Base-by-base conservation (phyloP, 1,139 yeast genomes). In the Candida sp. region DNA sequence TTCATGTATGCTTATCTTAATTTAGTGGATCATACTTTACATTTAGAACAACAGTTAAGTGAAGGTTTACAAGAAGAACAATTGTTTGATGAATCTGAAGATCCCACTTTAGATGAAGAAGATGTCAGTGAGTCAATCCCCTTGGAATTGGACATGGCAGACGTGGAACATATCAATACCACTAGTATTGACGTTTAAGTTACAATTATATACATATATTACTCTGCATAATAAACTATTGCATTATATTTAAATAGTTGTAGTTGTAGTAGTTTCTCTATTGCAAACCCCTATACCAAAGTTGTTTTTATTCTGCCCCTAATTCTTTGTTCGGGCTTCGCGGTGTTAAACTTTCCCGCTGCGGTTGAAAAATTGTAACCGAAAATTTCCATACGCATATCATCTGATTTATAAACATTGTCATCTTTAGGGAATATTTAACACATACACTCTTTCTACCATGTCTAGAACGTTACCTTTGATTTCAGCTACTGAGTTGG, bases 1-100 rank as follows among this genome's bases (percentile, higher is more conserved):
- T 93, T 93, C 76, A 93, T 93, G 99, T 93, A 93, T 61, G 95
- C 98, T 0, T 93, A 93, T 65, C 77, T 93, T 72, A 93, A 93
- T 59, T 73, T 93, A 63, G 97, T 93, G 45, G 95, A 93, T 63
- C 97, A 91, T 55, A 84, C 93, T 5, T 70, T 86, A 52, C 88
- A 84, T 61, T 64, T 86, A 50, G 91, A 86, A 55, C 89, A 82
- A 52, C 73, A 68, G 45, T 52, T 57, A 51, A 57, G 53, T 35
- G 51, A 47, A 23, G 39, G 3, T 12, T 19, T 21, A 11, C 32
- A 36, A 22, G 38, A 36, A 12, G 38, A 36, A 23, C 38, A 36
- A 23, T 11, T 36, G 3, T 36, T 36, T 23, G 27, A 35, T 8
- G 5, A 40, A 5, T 56, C 50, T 22, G 54, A 41, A 27, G 45